Evolutionary conservation across 2,329 filamentous ascomycete species (phyloP), one percentile per base, ranked within the genome.

Genomic region (Xylariaceae sp.): DNA sequence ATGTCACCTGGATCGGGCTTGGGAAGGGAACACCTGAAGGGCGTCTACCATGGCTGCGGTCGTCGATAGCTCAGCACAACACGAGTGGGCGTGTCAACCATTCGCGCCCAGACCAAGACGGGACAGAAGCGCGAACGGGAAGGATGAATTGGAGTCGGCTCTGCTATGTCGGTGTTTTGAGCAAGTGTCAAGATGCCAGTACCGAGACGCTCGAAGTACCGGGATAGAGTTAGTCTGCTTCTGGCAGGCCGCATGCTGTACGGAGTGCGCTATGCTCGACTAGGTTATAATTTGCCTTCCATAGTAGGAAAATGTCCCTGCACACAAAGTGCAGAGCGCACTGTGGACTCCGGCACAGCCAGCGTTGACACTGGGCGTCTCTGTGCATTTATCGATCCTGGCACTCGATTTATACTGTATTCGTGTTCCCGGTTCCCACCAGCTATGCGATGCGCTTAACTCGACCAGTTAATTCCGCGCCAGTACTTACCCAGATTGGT

Each of bases 1-100:
- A 63, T 65, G 65, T 69, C 66, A 68, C 63, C 65, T 67, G 57
- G 60, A 56, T 60, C 61, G 62, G 56, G 63, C 61, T 66, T 60
- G 47, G 57, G 62, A 63, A 53, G 53, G 59, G 53, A 59, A 56
- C 50, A 60, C 59, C 47, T 56, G 49, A 58, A 58, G 45, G 51
- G 41, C 54, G 57, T 64, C 55, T 65, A 63, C 61, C 66, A 68
- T 68, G 65, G 63, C 63, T 66, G 64, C 56, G 54, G 59, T 45
- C 50, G 53, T 58, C 56, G 61, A 60, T 47, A 56, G 50, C 51
- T 49, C 53, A 52, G 51, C 46, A 53, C 41, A 48, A 43, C 54
- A 45, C 47, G 47, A 36, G 44, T 45, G 51, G 44, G 42, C 37
- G 40, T 37, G 51, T 54, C 42, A 47, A 52, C 44, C 37, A 54